Percentiles rank a stretch among this genome's conserved stretches.
Conservation (phyloP, 2,329 filamentous ascomycete species). For the Polytolypa hystricis region DNA sequence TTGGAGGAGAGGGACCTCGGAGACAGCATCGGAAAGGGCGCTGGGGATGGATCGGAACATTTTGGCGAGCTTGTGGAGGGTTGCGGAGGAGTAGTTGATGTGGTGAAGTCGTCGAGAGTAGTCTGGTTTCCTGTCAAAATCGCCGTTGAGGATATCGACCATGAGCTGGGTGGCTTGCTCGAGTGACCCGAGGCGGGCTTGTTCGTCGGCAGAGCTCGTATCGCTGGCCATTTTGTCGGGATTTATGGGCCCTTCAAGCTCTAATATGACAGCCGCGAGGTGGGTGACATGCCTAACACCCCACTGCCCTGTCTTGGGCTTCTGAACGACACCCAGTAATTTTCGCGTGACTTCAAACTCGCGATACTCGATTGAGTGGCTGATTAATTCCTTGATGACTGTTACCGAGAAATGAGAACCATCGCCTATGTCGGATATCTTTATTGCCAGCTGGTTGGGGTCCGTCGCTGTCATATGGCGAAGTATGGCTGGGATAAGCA, state of each 20-base stretch:
- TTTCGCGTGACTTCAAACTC: constrained; percentile 30
- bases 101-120: constrained; percentile 6
- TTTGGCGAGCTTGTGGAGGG: constrained; percentile 19
- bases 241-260: constrained; percentile 19
- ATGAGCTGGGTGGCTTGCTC: no score
- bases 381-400: constrained; percentile 26
- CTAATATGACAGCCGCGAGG: constrained; percentile 31
- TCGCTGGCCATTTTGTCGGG: not conserved
- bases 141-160: constrained; percentile 23
- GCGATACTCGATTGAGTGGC: constrained; percentile 21
- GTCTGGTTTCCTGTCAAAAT: constrained; percentile 20
- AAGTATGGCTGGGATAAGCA: constrained; percentile 42
- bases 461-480: constrained; percentile 43
- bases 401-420: constrained; percentile 26
- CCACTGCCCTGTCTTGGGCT: constrained; percentile 26
- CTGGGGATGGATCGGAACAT: constrained; percentile 25
- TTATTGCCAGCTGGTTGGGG: constrained; percentile 29
- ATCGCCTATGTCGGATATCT: no score
- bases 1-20: constrained; percentile 12
- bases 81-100: constrained; percentile 23
- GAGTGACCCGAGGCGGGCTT: no score
- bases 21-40: constrained; percentile 16
- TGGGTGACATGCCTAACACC: constrained; percentile 26
- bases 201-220: not conserved
- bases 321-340: no score